Evolutionary conservation across 495 filamentous ascomycete species (phyloP), one percentile per base, ranked within the genome.

Genomic region (Coniosporium apollinis): DNA sequence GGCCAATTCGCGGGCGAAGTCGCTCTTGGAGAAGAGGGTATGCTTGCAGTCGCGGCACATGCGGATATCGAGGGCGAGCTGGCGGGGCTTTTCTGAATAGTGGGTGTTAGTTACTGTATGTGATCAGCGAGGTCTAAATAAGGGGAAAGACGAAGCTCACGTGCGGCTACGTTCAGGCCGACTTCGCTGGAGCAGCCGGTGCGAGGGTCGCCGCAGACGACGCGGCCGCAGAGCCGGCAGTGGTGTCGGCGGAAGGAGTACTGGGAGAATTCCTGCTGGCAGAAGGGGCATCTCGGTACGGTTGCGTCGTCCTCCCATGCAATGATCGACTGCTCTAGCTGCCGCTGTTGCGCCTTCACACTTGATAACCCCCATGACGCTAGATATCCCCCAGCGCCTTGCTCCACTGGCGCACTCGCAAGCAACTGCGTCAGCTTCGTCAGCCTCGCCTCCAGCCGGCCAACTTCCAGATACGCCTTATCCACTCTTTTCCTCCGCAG

Each of bases 171-270:
- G 50, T 75, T 79, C 34, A 97, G 51, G 7, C 74, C 79, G 28
- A 94, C 66, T 45, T 93, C 85, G 30, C 59, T 70, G 1, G 89
- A 97, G 55, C 89, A 97, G 13, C 57, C 75, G 0, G 89, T 96
- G 24, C 64, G 59, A 1, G 67, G 70, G 55, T 96, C 89, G 11
- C 80, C 83, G 46, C 89, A 97, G 1, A 97, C 83, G 0, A 97
- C 83, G 36, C 74, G 68, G 21, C 89, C 89, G 47, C 89, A 97
- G 52, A 92, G 71, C 36, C 89, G 72, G 53, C 89, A 97, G 52
- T 97, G 89, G 52, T 96, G 91, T 38, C 89, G 67, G 49, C 89
- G 70, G 45, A 92, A 86, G 1, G 81, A 72, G 62, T 92, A 94
- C 18, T 69, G 73, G 1, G 82, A 72, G 55, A 97, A 97, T 35